Conservation (phyloP, 176 grass and related monocot species). For the Echinochloa phyllopogon region DNA sequence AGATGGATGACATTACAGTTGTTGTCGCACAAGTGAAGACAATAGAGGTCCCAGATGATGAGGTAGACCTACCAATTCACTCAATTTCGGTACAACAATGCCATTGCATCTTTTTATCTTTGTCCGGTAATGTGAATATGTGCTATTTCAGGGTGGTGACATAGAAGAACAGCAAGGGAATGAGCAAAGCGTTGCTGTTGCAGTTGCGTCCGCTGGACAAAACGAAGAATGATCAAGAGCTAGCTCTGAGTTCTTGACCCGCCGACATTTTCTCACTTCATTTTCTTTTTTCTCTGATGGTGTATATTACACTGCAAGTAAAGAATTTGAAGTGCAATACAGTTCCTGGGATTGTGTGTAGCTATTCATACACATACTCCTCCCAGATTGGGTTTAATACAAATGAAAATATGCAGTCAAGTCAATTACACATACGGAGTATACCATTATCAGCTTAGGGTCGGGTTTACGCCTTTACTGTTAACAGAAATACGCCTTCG, state of each 20-base stretch:
- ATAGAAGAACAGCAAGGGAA: constrained; percentile 5
- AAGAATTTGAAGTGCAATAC: not conserved
- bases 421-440: no score
- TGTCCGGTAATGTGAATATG: not conserved
- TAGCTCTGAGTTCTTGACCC: not conserved
- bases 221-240: constrained; percentile 17
- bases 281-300: not conserved
- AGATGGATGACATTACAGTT: constrained; percentile 94
- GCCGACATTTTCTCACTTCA: not conserved
- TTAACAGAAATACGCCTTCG: not conserved
- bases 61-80: constrained; percentile 30
- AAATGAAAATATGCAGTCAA: not conserved
- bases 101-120: not conserved
- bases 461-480: not conserved
- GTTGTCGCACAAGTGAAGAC: constrained; percentile 68
- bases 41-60: constrained; percentile 38
- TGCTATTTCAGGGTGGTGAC: constrained; percentile 34
- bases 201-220: constrained; percentile 10
- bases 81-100: not conserved
- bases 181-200: constrained; percentile 5
- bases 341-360: not conserved
- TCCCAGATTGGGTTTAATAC: not conserved
- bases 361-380: not conserved
- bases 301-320: constrained; percentile 1
- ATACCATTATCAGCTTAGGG: not conserved